These are phyloP conservation scores for Coniochaeta prunicola DNA, from an alignment of 2,329 filamentous ascomycete species.

Conservation along the genomic window DNA sequence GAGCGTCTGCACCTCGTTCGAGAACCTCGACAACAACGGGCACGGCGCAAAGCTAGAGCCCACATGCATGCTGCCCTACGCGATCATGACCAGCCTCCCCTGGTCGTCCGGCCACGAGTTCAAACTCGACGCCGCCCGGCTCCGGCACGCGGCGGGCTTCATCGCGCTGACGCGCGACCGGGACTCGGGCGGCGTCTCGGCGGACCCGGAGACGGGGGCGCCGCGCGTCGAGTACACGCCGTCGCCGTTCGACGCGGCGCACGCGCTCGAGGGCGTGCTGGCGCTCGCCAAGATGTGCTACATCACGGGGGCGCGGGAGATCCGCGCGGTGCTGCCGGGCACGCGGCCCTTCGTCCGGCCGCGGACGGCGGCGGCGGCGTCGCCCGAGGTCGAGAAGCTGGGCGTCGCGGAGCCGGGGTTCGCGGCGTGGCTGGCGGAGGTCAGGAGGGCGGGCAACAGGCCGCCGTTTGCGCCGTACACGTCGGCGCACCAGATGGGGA, in stretches of 20 bases:
- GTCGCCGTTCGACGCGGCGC: conserved; percentile 63
- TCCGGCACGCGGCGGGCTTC: conserved; percentile 62
- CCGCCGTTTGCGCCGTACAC: conserved; percentile 47
- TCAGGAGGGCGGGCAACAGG: conserved; percentile 41
- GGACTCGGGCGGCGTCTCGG: conserved; percentile 66
- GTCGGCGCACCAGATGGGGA: conserved; percentile 79
- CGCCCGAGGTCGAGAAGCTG: conserved; percentile 13
- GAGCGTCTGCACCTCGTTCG: conserved; percentile 66
- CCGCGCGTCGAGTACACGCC: conserved; percentile 63
- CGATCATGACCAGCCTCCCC: conserved; percentile 53
- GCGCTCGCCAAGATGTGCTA: conserved; percentile 71
- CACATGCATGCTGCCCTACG: conserved; percentile 63
- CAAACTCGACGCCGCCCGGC: conserved; percentile 63
- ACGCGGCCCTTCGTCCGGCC: conserved; percentile 52
- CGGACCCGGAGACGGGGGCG: conserved; percentile 59
- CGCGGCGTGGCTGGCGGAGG: conserved; percentile 48
- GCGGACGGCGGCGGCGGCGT: conserved; percentile 15
- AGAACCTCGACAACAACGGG: conserved; percentile 72
- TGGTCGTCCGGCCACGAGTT: conserved; percentile 64
- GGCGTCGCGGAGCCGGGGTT: conserved; percentile 55
- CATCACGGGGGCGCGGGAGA: conserved; percentile 72
- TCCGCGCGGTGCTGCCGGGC: conserved; percentile 57
- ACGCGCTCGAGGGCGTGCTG: conserved; percentile 65
- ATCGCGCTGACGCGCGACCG: conserved; percentile 71
- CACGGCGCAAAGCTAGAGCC: conserved; percentile 80